Conservation (phyloP, 495 filamentous ascomycete genomes). For the Xylaria intraflava region DNA sequence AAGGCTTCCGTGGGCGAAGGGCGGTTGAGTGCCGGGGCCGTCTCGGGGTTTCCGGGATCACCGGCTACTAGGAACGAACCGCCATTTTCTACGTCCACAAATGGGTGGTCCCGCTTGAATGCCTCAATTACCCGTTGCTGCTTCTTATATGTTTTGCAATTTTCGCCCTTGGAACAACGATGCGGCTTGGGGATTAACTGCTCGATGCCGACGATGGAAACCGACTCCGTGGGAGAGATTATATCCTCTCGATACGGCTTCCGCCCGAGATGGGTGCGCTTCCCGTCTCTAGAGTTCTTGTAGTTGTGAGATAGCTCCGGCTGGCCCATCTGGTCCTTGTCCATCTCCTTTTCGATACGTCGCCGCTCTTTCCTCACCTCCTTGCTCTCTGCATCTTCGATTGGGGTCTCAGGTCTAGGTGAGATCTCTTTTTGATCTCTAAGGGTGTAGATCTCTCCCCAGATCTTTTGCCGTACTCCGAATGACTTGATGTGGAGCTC, state of each 20-base stretch:
- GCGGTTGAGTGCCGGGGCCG: conserved; percentile 45
- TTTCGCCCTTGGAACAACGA: conserved; percentile 82
- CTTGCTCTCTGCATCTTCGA: conserved; percentile 46
- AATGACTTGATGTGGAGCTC: conserved; percentile 92
- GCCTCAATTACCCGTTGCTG: conserved; percentile 61
- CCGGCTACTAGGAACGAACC: conserved; percentile 59
- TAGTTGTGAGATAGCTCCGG: conserved; percentile 33
- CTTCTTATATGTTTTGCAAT: conserved; percentile 72
- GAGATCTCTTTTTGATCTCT: conserved; percentile 49
- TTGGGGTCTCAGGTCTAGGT: conserved; percentile 49
- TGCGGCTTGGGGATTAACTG: conserved; percentile 79
- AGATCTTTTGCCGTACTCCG: conserved; percentile 77
- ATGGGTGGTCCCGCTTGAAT: conserved; percentile 64
- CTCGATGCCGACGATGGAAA: conserved; percentile 89
- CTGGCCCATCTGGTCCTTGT: conserved; percentile 24
- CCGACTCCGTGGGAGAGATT: conserved; percentile 69
- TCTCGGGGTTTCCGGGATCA: conserved; percentile 63
- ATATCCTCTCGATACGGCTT: conserved; percentile 52
- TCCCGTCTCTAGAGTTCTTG: conserved; percentile 35
- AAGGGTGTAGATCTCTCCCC: conserved; percentile 73
- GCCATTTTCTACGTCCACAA: conserved; percentile 47
- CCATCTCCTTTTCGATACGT: conserved; percentile 26
- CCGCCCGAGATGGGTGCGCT: conserved; percentile 31
- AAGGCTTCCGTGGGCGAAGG: conserved; percentile 35
- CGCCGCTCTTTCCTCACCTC: conserved; percentile 35